phyloP scores from a whole-genome alignment of 1,139 yeast species.

The Yamadazyma membranifaciens region DNA sequence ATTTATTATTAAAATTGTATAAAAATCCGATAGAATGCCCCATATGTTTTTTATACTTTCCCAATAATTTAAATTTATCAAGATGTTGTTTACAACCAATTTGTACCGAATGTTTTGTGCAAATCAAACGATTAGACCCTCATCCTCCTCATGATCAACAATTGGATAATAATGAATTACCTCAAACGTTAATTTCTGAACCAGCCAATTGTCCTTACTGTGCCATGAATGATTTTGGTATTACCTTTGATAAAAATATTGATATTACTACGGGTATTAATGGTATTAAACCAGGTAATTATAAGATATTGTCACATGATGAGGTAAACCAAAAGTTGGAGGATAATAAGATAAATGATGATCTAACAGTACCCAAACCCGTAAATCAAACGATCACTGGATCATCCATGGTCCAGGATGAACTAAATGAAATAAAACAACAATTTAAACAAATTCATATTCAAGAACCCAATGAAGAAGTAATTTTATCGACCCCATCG shows the following conservation, averaged over 20 bases:
- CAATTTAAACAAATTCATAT: background rate
- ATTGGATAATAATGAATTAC: slow-evolving; percentile 30
- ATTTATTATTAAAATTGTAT: slow-evolving; percentile 48
- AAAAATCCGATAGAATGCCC: slow-evolving; percentile 80
- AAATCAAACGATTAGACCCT: slow-evolving; percentile 89
- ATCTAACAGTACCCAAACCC: background rate
- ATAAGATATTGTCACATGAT: background rate
- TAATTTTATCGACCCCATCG: slow-evolving; percentile 13
- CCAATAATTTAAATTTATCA: slow-evolving; percentile 74
- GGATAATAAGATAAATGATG: background rate
- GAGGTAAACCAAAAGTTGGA: background rate
- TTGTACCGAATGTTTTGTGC: slow-evolving; percentile 96
- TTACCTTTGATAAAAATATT: slow-evolving; percentile 68
- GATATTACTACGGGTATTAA: slow-evolving; percentile 54
- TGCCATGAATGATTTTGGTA: slow-evolving; percentile 83
- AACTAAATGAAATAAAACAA: background rate
- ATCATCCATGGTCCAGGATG: background rate
- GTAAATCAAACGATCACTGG: background rate
- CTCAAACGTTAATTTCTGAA: slow-evolving; percentile 74
- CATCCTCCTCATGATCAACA: slow-evolving; percentile 82
- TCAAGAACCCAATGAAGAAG: slow-evolving; percentile 12
- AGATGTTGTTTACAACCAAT: slow-evolving; percentile 92
- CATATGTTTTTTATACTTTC: slow-evolving; percentile 86
- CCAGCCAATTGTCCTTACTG: slow-evolving; percentile 94
- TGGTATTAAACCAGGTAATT: slow-evolving; percentile 37